Conservation (phyloP, 371 early-diverging fungal species). For the Dinochytrium kinnereticum region DNA sequence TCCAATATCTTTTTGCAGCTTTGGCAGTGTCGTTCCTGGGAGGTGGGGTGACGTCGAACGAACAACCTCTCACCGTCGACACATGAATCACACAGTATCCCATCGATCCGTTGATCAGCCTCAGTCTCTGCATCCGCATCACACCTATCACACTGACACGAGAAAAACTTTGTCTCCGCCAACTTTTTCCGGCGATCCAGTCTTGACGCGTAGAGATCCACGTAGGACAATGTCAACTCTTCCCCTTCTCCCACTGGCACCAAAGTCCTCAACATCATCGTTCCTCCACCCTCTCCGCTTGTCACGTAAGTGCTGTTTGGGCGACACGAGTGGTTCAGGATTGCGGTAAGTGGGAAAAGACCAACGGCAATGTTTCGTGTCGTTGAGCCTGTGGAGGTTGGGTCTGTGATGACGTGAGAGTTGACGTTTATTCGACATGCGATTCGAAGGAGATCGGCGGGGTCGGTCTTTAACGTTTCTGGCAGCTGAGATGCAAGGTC, state of each 20-base stretch:
- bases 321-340: conserved; percentile 87
- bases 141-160: conserved; percentile 77
- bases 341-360: conserved; percentile 75
- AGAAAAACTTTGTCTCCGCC: conserved; percentile 73
- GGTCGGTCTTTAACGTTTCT: neutral
- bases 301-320: conserved; percentile 76
- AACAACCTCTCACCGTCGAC: neutral
- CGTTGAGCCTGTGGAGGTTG: conserved; percentile 24
- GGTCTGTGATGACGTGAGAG: conserved; percentile 36
- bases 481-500: conserved; percentile 15
- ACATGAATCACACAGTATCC: conserved; percentile 13
- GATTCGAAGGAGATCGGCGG: conserved; percentile 26
- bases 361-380: conserved; percentile 66
- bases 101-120: conserved; percentile 13
- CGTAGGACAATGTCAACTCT: conserved; percentile 80
- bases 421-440: conserved; percentile 46
- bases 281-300: conserved; percentile 57
- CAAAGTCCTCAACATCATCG: conserved; percentile 64
- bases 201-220: conserved; percentile 71
- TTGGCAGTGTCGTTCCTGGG: neutral
- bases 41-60: neutral
- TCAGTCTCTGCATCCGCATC: neutral
- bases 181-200: conserved; percentile 61
- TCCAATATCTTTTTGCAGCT: neutral
- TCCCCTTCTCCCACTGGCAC: conserved; percentile 66